Base-by-base conservation (phyloP, 495 filamentous ascomycete species). In the Talaromyces thailandensis region DNA sequence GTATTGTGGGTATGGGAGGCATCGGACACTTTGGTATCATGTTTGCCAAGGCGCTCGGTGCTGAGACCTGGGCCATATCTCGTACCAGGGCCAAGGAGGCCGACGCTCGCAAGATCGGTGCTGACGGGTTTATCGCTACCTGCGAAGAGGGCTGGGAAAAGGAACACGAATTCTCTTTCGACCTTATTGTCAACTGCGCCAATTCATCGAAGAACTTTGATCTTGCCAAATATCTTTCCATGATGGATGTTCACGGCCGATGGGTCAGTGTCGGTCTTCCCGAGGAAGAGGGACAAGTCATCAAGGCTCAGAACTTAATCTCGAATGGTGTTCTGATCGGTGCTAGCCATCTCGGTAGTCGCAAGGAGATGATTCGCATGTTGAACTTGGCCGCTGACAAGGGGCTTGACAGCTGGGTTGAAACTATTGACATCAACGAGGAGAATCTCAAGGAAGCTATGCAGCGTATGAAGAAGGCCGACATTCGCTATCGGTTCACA, bases 211-310 rank as follows among this genome's bases (percentile, higher is more conserved):
- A 88, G 75, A 78, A 81, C 62, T 88, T 90, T 73, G 80, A 89
- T 67, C 68, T 96, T 28, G 69, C 77, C 55, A 82, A 85, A 9
- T 96, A 96, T 70, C 78, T 95, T 64, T 82, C 81, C 55, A 83
- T 91, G 64, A 82, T 97, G 66, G 90, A 92, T 71, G 85, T 96
- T 61, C 91, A 92, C 72, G 91, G 89, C 62, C 82, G 79, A 62
- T 93, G 91, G 84, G 82, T 96, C 62, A 87, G 84, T 60, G 90
- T 94, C 45, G 92, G 93, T 1, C 75, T 96, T 64, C 92, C 92
- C 2, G 91, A 96, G 68, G 85, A 87, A 43, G 84, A 87, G n/a
- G 81, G 91, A 1, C 85, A 90, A 50, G 75, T 80, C 59, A 81
- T 96, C 62, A 87, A 84, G 75, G 88, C 88, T 40, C 89, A 91